Percentiles rank a stretch among this genome's conserved stretches.
These are phyloP conservation scores for Metschnikowia peoriensis DNA, from an alignment of 805 yeast species.

Conservation along the genomic window DNA sequence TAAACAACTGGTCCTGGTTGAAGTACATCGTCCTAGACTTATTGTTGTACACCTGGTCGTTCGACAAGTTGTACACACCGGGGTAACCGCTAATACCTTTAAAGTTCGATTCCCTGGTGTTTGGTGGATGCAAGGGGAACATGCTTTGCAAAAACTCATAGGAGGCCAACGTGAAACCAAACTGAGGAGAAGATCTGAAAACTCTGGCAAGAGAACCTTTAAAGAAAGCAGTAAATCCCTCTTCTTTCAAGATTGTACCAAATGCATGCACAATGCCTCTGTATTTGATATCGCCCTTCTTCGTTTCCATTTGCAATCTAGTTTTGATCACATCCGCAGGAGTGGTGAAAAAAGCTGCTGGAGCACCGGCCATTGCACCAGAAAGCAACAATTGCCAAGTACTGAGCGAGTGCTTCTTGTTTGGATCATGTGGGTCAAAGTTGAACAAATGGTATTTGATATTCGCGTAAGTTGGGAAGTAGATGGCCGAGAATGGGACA, in stretches of 20 bases:
- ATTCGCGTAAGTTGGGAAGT: conserved; percentile 96
- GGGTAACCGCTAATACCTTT: conserved; percentile 46
- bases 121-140: conserved; percentile 64
- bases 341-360: conserved; percentile 94
- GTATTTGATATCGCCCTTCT: conserved; percentile 74
- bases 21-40: conserved; percentile 37
- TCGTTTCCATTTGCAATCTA: conserved; percentile 81
- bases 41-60: conserved; percentile 36
- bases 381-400: conserved; percentile 82
- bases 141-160: conserved; percentile 83
- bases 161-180: conserved; percentile 96
- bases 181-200: conserved; percentile 93
- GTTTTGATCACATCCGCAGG: conserved; percentile 98
- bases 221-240: conserved; percentile 83
- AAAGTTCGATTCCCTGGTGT: conserved; percentile 42
- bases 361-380: conserved; percentile 97
- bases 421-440: conserved; percentile 70
- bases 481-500: conserved; percentile 94
- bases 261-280: conserved; percentile 78
- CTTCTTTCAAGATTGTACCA: conserved; percentile 69
- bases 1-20: conserved; percentile 36
- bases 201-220: conserved; percentile 97
- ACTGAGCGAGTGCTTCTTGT: conserved; percentile 57
- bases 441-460: conserved; percentile 78
- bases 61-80: conserved; percentile 44